A percentile compares a stretch with the other conserved stretches of the same genome.
These are phyloP conservation scores for Sugiyamaella sp. DNA, from an alignment of 1,139 yeast genomes.

Conservation along the genomic window DNA sequence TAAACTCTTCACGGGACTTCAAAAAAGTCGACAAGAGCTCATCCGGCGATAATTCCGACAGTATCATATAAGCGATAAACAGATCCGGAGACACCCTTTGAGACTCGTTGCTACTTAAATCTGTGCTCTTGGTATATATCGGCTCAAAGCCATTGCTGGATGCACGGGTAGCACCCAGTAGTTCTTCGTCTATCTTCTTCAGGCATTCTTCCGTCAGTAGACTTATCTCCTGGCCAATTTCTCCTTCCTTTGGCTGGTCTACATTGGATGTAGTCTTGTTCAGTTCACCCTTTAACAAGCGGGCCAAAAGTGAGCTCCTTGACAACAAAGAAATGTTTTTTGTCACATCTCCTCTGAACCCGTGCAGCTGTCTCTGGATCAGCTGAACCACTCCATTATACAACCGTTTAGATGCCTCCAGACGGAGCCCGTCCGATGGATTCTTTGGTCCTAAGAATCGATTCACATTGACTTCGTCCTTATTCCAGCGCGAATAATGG, in stretches of 20 bases:
- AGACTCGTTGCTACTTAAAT: background rate
- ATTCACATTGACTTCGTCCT: conserved; percentile 23
- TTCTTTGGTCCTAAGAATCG: conserved; percentile 12
- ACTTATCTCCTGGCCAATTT: background rate
- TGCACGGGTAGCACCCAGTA: background rate
- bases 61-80: conserved; percentile 32
- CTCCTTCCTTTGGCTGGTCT: background rate
- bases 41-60: conserved; percentile 22
- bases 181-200: conserved; percentile 5
- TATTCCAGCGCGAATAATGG: conserved; percentile 29
- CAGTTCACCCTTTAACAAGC: conserved; percentile 6
- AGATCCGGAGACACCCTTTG: conserved; percentile 24
- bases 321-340: conserved; percentile 7
- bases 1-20: conserved; percentile 16
- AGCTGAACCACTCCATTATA: conserved; percentile 10
- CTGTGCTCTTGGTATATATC: no score
- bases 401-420: conserved; percentile 20
- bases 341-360: background rate
- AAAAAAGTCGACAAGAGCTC: conserved; percentile 25
- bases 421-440: conserved; percentile 7
- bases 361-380: conserved; percentile 5
- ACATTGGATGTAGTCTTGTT: background rate
- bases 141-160: background rate
- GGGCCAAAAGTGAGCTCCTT: conserved; percentile 14
- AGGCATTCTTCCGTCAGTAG: background rate